Conservation (phyloP, 495 filamentous ascomycete genomes). For the Astrocystis sublimbata region DNA sequence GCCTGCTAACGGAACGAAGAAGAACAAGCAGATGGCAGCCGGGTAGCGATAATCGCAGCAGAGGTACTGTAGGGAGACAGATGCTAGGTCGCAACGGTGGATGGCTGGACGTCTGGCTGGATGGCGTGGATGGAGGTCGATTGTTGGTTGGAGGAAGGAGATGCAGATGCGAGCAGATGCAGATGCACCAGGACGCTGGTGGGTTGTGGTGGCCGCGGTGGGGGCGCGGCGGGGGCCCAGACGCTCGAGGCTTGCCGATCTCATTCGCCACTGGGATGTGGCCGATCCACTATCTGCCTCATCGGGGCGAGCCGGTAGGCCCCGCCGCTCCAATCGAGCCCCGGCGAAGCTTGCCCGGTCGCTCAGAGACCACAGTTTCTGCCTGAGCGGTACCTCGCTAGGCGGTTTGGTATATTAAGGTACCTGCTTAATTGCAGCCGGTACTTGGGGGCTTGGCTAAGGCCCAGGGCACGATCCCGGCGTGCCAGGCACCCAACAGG, state of each 20-base stretch:
- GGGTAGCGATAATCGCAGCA: conserved; percentile 3
- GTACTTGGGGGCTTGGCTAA: too few species aligned
- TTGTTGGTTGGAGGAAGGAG: conserved; percentile 17
- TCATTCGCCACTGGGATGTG: conserved; percentile 8
- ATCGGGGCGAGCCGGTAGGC: conserved; percentile 17
- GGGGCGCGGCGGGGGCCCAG: too few species aligned
- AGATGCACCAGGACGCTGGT: conserved; percentile 14
- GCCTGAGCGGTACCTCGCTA: too few species aligned
- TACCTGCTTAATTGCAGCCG: too few species aligned
- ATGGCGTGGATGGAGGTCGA: not conserved
- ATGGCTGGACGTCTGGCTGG: not conserved
- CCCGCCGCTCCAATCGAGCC: not conserved
- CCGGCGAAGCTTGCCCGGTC: not conserved
- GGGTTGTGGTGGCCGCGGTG: too few species aligned
- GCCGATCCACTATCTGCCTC: conserved; percentile 14
- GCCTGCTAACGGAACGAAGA: not conserved
- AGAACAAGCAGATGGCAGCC: not conserved
- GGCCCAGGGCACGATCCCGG: too few species aligned
- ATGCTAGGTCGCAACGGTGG: not conserved
- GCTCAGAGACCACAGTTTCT: too few species aligned
- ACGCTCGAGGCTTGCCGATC: not conserved
- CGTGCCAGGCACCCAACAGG: too few species aligned
- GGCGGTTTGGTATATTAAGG: too few species aligned
- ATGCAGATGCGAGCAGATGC: conserved; percentile 20
- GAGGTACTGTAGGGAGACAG: not conserved